Base-by-base conservation (phyloP, 1,139 yeast genomes). In the Zygotorulaspora mrakii region DNA sequence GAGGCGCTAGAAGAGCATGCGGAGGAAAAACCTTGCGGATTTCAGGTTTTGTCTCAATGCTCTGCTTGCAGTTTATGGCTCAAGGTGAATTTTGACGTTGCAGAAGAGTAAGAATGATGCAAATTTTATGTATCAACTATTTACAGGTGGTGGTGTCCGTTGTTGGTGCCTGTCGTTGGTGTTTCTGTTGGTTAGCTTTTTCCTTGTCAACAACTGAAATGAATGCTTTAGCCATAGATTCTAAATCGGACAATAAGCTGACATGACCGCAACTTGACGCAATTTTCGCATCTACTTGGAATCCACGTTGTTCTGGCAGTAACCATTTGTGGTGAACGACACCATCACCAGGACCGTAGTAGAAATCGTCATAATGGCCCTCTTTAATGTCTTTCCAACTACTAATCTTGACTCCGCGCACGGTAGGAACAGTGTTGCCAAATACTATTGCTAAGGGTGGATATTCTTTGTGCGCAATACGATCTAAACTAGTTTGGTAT, bases 331-430 rank as follows among this genome's bases (percentile, higher is more conserved):
- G 86, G 61, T 85, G 87, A 1, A 87, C 84, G 11, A 88, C 96
- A 23, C 96, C 96, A 57, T 88, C 96, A 5, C 96, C 96, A 7
- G 88, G 88, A 0, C 95, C 95, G 58, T 85, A 87, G 52, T 74
- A 76, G 52, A 86, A 82, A 50, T 84, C 81, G 48, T 75, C 78
- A 62, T 84, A 88, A 48, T 77, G 75, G 5, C 95, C 95, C 25
- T 73, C 72, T 47, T 68, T 71, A 43, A 88, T 79, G 36, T 78
- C 91, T 18, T 78, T 74, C n/a, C 59, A 55, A 2, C 78, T 73
- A 26, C 68, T 62, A 0, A 87, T 94, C 37, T 77, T 65, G 2
- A 86, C 81, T 2, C 89, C 94, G 39, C 94, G 72, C 1, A 86
- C 88, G 0, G 95, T 84, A 0, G 96, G 96, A 1, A 86, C 83